Conservation (phyloP, 2,329 filamentous ascomycete genomes). For the Alternaria novae-zelandiae region DNA sequence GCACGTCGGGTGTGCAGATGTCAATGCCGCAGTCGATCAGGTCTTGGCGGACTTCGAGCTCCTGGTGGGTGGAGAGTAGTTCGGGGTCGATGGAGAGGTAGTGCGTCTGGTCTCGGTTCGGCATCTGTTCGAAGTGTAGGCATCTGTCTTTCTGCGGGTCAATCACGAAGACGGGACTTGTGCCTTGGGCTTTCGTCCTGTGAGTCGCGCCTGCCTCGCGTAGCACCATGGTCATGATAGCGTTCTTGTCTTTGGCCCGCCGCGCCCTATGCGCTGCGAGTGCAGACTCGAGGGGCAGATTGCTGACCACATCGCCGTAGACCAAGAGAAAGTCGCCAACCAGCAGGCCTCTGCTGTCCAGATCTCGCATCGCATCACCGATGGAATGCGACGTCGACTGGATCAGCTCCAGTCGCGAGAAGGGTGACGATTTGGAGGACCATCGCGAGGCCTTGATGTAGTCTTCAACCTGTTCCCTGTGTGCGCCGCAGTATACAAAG, state of each 20-base stretch:
- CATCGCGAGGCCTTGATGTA: conserved; percentile 84
- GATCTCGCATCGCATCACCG: conserved; percentile 91
- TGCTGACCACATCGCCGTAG: conserved; percentile 90
- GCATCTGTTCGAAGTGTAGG: conserved; percentile 92
- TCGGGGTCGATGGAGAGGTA: conserved; percentile 78
- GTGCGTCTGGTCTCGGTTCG: conserved; percentile 69
- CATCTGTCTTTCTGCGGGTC: conserved; percentile 81
- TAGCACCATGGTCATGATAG: conserved; percentile 96
- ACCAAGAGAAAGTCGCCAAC: conserved; percentile 91
- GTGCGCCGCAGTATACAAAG: conserved; percentile 87
- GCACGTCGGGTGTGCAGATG: conserved; percentile 94
- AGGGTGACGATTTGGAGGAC: conserved; percentile 75
- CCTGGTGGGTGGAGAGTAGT: conserved; percentile 73
- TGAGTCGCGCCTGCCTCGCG: conserved; percentile 77
- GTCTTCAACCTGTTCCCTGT: conserved; percentile 83
- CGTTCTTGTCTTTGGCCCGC: conserved; percentile 83
- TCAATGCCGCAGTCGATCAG: conserved; percentile 94
- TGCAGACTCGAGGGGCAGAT: conserved; percentile 80
- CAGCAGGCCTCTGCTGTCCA: conserved; percentile 85
- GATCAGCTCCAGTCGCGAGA: conserved; percentile 81
- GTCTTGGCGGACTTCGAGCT: conserved; percentile 85
- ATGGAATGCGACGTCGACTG: conserved; percentile 86
- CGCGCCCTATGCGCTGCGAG: conserved; percentile 81
- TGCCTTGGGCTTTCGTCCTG: conserved; percentile 75
- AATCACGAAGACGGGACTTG: conserved; percentile 84